Percentiles rank a stretch among this genome's conserved stretches.
Conservation (phyloP, 768 basidiomycete species). For the Lepiota venenata region DNA sequence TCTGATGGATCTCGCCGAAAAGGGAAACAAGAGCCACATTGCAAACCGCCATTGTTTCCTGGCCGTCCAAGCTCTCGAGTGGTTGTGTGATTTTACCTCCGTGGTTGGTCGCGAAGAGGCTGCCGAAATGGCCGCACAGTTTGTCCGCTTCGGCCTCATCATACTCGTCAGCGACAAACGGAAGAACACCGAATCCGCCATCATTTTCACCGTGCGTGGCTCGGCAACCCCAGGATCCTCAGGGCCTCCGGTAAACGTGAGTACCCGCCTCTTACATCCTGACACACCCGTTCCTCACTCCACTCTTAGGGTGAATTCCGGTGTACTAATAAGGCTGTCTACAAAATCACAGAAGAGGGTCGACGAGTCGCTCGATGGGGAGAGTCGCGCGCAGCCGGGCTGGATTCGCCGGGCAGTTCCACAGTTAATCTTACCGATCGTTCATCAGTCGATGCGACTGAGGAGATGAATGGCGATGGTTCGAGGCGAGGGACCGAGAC, state of each 20-base stretch:
- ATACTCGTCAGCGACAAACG: constrained; percentile 86
- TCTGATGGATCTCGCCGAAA: constrained; percentile 69
- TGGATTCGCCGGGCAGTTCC: constrained; percentile 65
- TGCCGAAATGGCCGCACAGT: constrained; percentile 96
- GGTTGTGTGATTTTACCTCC: constrained; percentile 97
- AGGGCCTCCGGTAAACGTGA: constrained; percentile 58
- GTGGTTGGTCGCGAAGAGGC: constrained; percentile 95
- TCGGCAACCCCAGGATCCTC: constrained; percentile 69
- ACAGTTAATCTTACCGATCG: constrained; percentile 58
- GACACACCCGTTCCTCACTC: constrained; percentile 14
- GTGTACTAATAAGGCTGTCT: constrained; percentile 92
- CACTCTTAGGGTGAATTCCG: constrained; percentile 75
- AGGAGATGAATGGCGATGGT: constrained; percentile 30
- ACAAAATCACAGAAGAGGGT: constrained; percentile 93
- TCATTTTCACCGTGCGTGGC: constrained; percentile 90
- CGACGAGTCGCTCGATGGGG: constrained; percentile 86
- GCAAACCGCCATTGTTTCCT: constrained; percentile 75
- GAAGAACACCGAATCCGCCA: constrained; percentile 88
- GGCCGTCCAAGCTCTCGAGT: constrained; percentile 87
- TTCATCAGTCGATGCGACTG: constrained; percentile 54
- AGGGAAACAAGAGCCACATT: constrained; percentile 47
- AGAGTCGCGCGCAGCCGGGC: constrained; percentile 30
- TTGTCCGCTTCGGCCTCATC: constrained; percentile 93
- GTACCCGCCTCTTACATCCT: constrained; percentile 25
- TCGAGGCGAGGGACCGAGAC: constrained; percentile 32